These are phyloP conservation scores for Botrytis tulipae DNA, from an alignment of 2,329 filamentous ascomycete genomes.

Conservation along the genomic window DNA sequence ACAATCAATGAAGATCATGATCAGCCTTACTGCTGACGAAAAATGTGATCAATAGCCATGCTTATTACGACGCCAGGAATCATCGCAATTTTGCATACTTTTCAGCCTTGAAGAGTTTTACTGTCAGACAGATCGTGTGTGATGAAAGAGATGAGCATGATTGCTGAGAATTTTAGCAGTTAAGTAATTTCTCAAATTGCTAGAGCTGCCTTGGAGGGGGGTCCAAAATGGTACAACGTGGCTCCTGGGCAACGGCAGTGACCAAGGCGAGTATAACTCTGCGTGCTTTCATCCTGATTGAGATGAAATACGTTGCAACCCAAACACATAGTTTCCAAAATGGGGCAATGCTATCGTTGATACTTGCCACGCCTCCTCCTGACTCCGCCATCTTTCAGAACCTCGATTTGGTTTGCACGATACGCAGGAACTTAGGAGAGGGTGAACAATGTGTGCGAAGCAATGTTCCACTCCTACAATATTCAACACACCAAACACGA, in stretches of 20 bases:
- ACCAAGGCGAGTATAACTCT: not conserved
- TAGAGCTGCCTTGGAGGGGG: not conserved
- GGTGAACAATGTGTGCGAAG: not conserved
- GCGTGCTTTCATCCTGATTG: not conserved
- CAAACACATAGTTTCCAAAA: not conserved
- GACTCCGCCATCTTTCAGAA: not conserved
- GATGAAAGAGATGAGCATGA: not conserved
- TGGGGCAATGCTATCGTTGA: not conserved
- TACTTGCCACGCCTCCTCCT: not conserved
- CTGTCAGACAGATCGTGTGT: not conserved
- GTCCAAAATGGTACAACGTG: not conserved
- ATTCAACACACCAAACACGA: not conserved
- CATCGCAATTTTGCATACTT: not conserved
- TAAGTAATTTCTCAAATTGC: not conserved
- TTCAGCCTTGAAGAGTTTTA: not conserved
- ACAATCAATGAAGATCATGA: not conserved
- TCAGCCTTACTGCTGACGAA: not conserved
- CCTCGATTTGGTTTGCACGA: not conserved
- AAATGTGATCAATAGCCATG: not conserved
- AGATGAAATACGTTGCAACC: not conserved
- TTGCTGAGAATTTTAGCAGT: not conserved
- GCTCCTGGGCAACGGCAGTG: not conserved
- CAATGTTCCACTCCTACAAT: not conserved
- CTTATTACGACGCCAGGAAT: not conserved
- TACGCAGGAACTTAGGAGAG: not conserved